Evolutionary conservation across 768 basidiomycete species (phyloP).

Genomic region (Lactarius pseudohatsudake): DNA sequence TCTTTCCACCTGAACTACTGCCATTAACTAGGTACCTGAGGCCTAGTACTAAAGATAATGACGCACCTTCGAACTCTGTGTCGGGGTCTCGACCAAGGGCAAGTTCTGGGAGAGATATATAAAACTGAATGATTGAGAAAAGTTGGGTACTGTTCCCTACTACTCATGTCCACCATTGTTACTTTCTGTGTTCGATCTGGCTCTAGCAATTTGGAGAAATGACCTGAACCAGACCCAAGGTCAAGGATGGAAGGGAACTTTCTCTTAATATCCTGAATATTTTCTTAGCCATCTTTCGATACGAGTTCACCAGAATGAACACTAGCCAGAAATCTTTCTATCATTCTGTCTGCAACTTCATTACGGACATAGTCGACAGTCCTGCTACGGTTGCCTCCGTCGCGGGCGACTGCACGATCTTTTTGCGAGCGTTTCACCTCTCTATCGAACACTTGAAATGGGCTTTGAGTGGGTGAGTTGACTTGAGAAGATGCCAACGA

Average conservation of each 20-base stretch:
- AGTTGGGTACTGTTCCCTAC: conserved; percentile 42
- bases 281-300: conserved; percentile 16
- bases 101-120: conserved; percentile 46
- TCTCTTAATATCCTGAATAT: conserved; percentile 83
- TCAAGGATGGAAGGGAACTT: conserved; percentile 81
- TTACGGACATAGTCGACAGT: conserved; percentile 90
- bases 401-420: conserved; percentile 63
- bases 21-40: conserved; percentile 12
- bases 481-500: conserved; percentile 47
- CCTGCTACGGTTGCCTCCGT: conserved; percentile 60
- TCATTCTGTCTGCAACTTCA: conserved; percentile 87
- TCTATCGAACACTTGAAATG: conserved; percentile 88
- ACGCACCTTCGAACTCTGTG: conserved; percentile 73
- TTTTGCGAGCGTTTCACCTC: conserved; percentile 72
- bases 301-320: conserved; percentile 16
- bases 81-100: conserved; percentile 76
- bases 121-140: conserved; percentile 9
- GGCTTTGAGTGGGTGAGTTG: conserved; percentile 50
- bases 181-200: conserved; percentile 64
- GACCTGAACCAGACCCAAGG: conserved; percentile 88
- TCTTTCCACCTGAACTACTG: conserved; percentile 71
- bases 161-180: conserved; percentile 83
- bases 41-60: conserved; percentile 10
- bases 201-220: conserved; percentile 83
- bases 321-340: conserved; percentile 83